Evolutionary conservation across 805 yeast genomes (phyloP), one percentile per base, ranked within the genome.

Genomic region (Teunomyces stri): DNA sequence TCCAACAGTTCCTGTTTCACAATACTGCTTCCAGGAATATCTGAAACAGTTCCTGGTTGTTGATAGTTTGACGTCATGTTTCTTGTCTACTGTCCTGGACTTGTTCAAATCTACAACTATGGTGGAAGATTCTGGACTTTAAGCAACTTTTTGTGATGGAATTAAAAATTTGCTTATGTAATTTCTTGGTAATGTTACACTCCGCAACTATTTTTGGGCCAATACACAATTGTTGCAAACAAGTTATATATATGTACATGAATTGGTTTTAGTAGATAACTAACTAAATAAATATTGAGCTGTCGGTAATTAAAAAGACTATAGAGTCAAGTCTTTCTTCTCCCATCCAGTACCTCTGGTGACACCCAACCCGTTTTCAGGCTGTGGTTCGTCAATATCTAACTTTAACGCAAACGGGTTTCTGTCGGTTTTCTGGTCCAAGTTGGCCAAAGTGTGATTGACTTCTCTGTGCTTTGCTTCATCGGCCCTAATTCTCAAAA

Each of bases 381-480:
- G 78, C 52, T 73, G 78, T 9, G 68, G 69, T 44, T 59, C 51
- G 15, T 57, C 59, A 10, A 60, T 60, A 16, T 74, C 64, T 28
- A 70, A 64, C 33, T 79, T 47, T 54, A 70, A 56, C 5, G 75
- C 89, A 62, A 80, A 85, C 11, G 91, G 91, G 58, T 85, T 85
- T 56, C 89, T 74, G 60, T 85, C 89, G 1, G 41, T 44, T 27
- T 64, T 62, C 51, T 72, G 80, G 45, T 72, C 61, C 55, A 85
- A 72, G 56, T 84, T 84, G 11, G 87, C 90, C 58, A 84, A 75
- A 0, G 90, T 85, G 57, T 85, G 91, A 65, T 85, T 85, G 25
- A 85, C 90, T 58, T 85, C 91, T 63, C 91, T 75, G 60, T 85
- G 90, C 61, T 85, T 85, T 35, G 89, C 84, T 63, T 85, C 91